Base-by-base conservation (phyloP, 2,329 filamentous ascomycete genomes). In the Cercospora beticola region DNA sequence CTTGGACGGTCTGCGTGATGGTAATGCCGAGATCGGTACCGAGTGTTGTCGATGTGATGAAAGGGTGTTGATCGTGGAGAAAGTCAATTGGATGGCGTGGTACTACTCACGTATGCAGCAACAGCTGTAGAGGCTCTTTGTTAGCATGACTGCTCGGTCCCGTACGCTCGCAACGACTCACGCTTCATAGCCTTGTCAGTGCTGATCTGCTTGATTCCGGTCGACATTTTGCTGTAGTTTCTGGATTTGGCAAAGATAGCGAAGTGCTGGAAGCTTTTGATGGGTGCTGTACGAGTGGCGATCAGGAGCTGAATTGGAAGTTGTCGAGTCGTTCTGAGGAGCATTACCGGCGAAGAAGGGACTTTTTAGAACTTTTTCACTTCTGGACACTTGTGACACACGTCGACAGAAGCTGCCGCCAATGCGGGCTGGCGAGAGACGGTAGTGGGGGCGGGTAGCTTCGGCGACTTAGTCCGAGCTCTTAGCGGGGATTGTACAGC, bases 71-170 rank as follows among this genome's bases (percentile, higher is more conserved):
- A 36, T 62, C 28, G 21, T 33, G 54, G 36, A 30, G 12, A n/a
- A 64, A 31, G 36, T 33, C 54, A 23, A 61, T 10, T 46, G 36
- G 28, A 43, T 14, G 46, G 26, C 4, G 26, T 28, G 54, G 60
- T 12, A 40, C 8, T 21, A 81, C 81, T 66, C 80, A 82, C 81
- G 69, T 82, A 82, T 66, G 80, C 79, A 40, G 79, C 80, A 62
- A 79, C 80, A 76, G 80, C 81, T 82, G 67, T 61, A n/a, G 4
- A 60, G 21, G 30, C 40, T 10, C 57, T 56, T 14, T 33, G 40
- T 66, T 23, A 62, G 57, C 16, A 54, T 56, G 12, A 36, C 18
- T 62, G 30, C 43, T 58, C 9, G 30, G 26, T 36, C 8, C n/a
- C 28, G 18, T 16, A 43, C 21, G 31, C 14, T 21, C 31, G 30